These are phyloP conservation scores for Polychytrium aggregatum DNA, from an alignment of 192 early-diverging fungal species.

Conservation along the genomic window DNA sequence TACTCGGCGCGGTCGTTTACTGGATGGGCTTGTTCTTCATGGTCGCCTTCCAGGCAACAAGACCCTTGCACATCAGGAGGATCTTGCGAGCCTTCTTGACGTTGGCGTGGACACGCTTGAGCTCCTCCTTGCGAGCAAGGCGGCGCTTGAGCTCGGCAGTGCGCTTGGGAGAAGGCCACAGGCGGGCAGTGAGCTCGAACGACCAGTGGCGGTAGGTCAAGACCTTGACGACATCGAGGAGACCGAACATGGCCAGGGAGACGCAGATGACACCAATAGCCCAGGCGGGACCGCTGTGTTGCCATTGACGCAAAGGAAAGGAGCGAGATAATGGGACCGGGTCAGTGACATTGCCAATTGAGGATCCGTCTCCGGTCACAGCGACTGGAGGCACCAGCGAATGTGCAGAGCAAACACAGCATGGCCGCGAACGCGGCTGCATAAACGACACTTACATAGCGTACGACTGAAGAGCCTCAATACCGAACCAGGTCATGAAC, in stretches of 20 bases:
- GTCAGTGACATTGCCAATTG: too few species aligned
- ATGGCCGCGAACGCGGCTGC: too few species aligned
- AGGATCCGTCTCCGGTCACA: too few species aligned
- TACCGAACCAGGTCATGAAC: constrained; percentile 72
- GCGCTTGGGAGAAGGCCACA: constrained; percentile 60
- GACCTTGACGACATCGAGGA: constrained; percentile 86
- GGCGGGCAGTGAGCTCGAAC: constrained; percentile 73
- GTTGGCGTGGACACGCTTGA: constrained; percentile 9
- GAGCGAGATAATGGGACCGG: too few species aligned
- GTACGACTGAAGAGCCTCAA: constrained; percentile 12
- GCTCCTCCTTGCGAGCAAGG: constrained; percentile 4
- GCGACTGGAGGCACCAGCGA: too few species aligned
- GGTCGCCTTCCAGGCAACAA: too few species aligned
- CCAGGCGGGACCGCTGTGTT: constrained; percentile 62
- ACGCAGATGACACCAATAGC: constrained; percentile 58
- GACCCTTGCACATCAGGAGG: too few species aligned
- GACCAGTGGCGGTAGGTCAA: constrained; percentile 66
- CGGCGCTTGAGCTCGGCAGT: constrained; percentile 38
- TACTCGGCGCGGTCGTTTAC: too few species aligned
- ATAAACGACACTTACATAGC: constrained; percentile 14
- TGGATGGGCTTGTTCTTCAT: too few species aligned
- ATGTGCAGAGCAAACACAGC: too few species aligned
- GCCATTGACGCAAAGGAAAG: constrained; percentile 37
- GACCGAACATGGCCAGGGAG: constrained; percentile 66
- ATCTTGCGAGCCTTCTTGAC: constrained; percentile 20